phyloP scores from a whole-genome alignment of 1,139 yeast species.

The Meyerozyma guilliermondii region DNA sequence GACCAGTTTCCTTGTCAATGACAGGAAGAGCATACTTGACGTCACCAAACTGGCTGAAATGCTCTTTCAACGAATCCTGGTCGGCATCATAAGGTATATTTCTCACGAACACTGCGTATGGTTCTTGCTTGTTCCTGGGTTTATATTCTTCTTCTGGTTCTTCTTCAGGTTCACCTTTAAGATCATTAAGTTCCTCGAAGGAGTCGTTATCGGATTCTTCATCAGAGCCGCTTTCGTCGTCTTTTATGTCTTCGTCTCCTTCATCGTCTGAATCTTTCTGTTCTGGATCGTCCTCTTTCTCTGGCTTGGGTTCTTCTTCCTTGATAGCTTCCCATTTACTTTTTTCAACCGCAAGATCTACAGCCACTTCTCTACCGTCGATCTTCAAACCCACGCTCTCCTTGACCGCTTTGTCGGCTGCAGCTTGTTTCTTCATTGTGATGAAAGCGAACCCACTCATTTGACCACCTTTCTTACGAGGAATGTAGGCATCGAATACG shows the following conservation, averaged over 20 bases:
- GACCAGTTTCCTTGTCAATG: slow-evolving; percentile 75
- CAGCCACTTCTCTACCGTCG: slow-evolving; percentile 89
- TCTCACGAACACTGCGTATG: slow-evolving; percentile 75
- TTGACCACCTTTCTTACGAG: slow-evolving; percentile 80
- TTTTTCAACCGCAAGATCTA: slow-evolving; percentile 89
- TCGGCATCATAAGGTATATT: slow-evolving; percentile 95
- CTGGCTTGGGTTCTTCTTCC: slow-evolving; percentile 38
- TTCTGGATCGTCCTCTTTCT: slow-evolving; percentile 25
- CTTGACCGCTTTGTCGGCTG: slow-evolving; percentile 80
- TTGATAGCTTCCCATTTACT: slow-evolving; percentile 61
- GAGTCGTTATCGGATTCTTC: slow-evolving; percentile 30
- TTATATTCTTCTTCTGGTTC: slow-evolving; percentile 28
- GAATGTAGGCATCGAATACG: slow-evolving; percentile 85
- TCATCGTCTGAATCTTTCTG: slow-evolving; percentile 19
- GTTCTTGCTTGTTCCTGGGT: slow-evolving; percentile 58
- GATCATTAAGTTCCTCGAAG: slow-evolving; percentile 21
- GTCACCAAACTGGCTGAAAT: slow-evolving; percentile 78
- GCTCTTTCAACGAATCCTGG: slow-evolving; percentile 67
- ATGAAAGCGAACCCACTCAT: slow-evolving; percentile 96
- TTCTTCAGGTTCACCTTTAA: slow-evolving; percentile 17
- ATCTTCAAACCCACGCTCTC: slow-evolving; percentile 70
- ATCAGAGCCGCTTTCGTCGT: slow-evolving; percentile 20
- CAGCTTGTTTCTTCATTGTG: slow-evolving; percentile 73
- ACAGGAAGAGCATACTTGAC: slow-evolving; percentile 94
- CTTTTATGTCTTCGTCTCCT: slow-evolving; percentile 19